Percentiles rank a stretch among this genome's conserved stretches.
phyloP scores from a whole-genome alignment of 768 basidiomycete species.

The Gloeophyllum trabeum region DNA sequence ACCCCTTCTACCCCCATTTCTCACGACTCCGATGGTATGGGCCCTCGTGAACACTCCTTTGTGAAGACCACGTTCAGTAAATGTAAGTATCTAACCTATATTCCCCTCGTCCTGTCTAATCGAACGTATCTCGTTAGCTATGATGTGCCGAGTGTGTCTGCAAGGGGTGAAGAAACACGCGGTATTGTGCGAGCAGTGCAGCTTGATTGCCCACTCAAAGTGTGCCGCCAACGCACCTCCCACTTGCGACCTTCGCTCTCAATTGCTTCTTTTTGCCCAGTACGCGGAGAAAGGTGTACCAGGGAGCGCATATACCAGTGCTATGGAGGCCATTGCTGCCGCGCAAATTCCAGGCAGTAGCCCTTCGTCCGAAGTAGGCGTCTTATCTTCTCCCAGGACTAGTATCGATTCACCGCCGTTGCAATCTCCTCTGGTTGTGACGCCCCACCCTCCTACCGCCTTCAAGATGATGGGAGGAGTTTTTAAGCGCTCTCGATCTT shows the following conservation, averaged over 20 bases:
- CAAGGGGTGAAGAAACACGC: constrained; percentile 75
- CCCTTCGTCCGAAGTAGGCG: constrained; percentile 44
- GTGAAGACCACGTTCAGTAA: constrained; percentile 91
- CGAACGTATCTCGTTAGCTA: constrained; percentile 41
- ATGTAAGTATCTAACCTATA: constrained; percentile 41
- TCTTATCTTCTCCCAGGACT: constrained; percentile 28
- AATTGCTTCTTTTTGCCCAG: constrained; percentile 68
- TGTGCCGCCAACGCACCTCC: constrained; percentile 66
- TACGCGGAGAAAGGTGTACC: constrained; percentile 63
- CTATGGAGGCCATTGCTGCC: constrained; percentile 32
- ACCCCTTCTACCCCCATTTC: constrained; percentile 19
- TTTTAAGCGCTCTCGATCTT: constrained; percentile 57
- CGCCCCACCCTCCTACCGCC: constrained; percentile 37
- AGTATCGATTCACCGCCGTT: constrained; percentile 33
- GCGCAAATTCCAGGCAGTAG: constrained; percentile 18
- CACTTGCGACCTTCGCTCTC: constrained; percentile 73
- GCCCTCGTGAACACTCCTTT: constrained; percentile 68
- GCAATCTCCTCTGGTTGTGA: constrained; percentile 17
- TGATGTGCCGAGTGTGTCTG: constrained; percentile 79
- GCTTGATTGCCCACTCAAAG: constrained; percentile 76
- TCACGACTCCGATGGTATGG: constrained; percentile 32
- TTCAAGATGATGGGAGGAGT: constrained; percentile 40
- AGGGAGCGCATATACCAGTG: constrained; percentile 38
- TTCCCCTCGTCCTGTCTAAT: too few species aligned
- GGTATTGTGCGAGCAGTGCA: constrained; percentile 83